A percentile compares a stretch with the other conserved stretches of the same genome.
Evolutionary conservation across 2,329 filamentous ascomycete species (phyloP).

Genomic region (Trichoderma sp.): DNA sequence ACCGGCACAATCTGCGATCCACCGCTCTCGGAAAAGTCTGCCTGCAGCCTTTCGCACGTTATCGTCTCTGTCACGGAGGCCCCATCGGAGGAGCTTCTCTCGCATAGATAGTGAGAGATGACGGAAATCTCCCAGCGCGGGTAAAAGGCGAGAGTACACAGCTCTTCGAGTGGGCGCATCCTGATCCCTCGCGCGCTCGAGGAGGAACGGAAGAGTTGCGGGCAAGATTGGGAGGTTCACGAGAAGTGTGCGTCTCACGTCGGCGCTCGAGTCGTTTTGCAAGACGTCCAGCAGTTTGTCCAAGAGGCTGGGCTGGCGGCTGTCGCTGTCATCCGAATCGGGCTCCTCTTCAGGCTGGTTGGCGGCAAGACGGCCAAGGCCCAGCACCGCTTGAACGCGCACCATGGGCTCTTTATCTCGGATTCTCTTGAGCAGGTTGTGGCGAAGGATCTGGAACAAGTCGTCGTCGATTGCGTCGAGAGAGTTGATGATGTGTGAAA

Average conservation of each 20-base stretch:
- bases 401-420: constrained; percentile 94
- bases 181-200: constrained; percentile 87
- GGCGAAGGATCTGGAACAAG: constrained; percentile 78
- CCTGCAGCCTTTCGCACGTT: constrained; percentile 90
- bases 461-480: constrained; percentile 91
- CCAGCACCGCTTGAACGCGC: constrained; percentile 86
- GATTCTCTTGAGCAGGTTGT: constrained; percentile 79
- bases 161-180: constrained; percentile 82
- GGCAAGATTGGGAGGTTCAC: constrained; percentile 88
- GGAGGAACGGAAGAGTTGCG: constrained; percentile 78
- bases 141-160: constrained; percentile 83
- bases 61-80: constrained; percentile 89
- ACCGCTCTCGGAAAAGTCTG: constrained; percentile 88
- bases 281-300: constrained; percentile 84
- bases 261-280: constrained; percentile 91
- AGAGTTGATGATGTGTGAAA: constrained; percentile 89
- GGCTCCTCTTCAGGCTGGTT: constrained; percentile 72
- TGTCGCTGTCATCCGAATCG: constrained; percentile 70
- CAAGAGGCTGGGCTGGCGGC: constrained; percentile 67
- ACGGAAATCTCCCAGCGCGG: constrained; percentile 88
- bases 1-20: constrained; percentile 93
- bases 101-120: constrained; percentile 91
- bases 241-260: constrained; percentile 85
- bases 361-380: constrained; percentile 80
- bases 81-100: constrained; percentile 94